Percentiles rank a stretch among this genome's conserved stretches.
Evolutionary conservation across 495 filamentous ascomycete species (phyloP).

Genomic region (Penicillium parvum): DNA sequence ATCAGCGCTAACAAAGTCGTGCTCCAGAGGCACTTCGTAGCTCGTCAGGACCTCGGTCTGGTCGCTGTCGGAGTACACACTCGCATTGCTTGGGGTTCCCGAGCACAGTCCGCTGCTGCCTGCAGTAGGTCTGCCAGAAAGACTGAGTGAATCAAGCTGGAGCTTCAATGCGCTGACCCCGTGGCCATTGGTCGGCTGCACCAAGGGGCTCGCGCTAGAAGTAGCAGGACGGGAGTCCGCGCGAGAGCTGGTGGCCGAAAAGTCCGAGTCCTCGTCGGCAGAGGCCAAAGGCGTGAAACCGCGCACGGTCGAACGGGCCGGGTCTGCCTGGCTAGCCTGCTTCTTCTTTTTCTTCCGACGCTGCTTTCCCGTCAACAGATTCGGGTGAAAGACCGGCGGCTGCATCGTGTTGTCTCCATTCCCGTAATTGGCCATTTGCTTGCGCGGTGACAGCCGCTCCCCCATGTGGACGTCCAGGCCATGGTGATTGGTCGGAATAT

Average conservation of each 20-base stretch:
- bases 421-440: slow-evolving; percentile 13
- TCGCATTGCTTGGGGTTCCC: slow-evolving; percentile 49
- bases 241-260: slow-evolving; percentile 50
- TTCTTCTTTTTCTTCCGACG: slow-evolving; percentile 49
- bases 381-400: slow-evolving; percentile 19
- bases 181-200: slow-evolving; percentile 55
- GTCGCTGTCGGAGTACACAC: slow-evolving; percentile 53
- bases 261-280: slow-evolving; percentile 81
- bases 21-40: slow-evolving; percentile 83
- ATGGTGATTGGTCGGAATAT: slow-evolving; percentile 23
- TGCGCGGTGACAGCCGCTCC: slow-evolving; percentile 25
- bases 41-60: slow-evolving; percentile 59
- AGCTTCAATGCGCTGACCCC: slow-evolving; percentile 76
- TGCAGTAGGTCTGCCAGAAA: slow-evolving; percentile 38
- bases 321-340: slow-evolving; percentile 45
- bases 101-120: slow-evolving; percentile 35
- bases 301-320: slow-evolving; percentile 67
- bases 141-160: slow-evolving; percentile 65
- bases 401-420: slow-evolving; percentile 18
- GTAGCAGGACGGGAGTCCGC: slow-evolving; percentile 30
- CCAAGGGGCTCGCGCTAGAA: slow-evolving; percentile 47
- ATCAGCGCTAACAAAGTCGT: slow-evolving; percentile 80
- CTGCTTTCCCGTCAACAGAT: slow-evolving; percentile 32
- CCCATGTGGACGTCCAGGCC: slow-evolving; percentile 30
- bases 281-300: slow-evolving; percentile 86